Evolutionary conservation across 176 grass and related monocot species (phyloP).

Genomic region (Metroxylon sagu): DNA sequence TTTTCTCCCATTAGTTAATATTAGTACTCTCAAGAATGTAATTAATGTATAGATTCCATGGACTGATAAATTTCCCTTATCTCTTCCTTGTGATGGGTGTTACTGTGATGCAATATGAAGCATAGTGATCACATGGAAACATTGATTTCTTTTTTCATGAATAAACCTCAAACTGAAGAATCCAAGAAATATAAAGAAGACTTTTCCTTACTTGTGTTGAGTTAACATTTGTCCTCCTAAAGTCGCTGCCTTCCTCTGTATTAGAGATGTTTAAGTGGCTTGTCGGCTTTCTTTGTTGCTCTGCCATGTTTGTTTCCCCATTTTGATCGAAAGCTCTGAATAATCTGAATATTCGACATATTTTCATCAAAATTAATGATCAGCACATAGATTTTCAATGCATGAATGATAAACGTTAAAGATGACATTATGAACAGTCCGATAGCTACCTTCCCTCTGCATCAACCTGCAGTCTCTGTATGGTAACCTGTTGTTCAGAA

Average conservation of each 20-base stretch:
- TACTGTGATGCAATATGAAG: no score
- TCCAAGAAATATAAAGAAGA: conserved; percentile 6
- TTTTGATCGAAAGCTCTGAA: conserved; percentile 14
- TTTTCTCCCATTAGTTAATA: no score
- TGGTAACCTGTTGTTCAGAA: conserved; percentile 72
- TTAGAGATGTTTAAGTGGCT: conserved; percentile 53
- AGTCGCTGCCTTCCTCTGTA: conserved; percentile 38
- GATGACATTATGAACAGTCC: conserved; percentile 24
- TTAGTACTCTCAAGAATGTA: no score
- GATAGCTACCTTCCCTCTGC: conserved; percentile 29
- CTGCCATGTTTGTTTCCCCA: conserved; percentile 33
- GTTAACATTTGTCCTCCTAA: conserved; percentile 33
- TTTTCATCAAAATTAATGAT: neutral
- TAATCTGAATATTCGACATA: neutral
- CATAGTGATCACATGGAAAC: no score
- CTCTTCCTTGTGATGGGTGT: no score
- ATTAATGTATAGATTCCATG: no score
- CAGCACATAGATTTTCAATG: neutral
- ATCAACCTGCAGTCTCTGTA: conserved; percentile 76
- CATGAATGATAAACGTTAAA: conserved; percentile 11
- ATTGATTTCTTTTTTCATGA: no score
- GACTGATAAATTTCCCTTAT: no score
- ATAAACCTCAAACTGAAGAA: no score
- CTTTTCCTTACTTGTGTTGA: conserved; percentile 44
- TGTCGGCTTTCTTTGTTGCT: neutral